Evolutionary conservation across 2,329 filamentous ascomycete genomes (phyloP).

Genomic region (Thelonectria discophora): DNA sequence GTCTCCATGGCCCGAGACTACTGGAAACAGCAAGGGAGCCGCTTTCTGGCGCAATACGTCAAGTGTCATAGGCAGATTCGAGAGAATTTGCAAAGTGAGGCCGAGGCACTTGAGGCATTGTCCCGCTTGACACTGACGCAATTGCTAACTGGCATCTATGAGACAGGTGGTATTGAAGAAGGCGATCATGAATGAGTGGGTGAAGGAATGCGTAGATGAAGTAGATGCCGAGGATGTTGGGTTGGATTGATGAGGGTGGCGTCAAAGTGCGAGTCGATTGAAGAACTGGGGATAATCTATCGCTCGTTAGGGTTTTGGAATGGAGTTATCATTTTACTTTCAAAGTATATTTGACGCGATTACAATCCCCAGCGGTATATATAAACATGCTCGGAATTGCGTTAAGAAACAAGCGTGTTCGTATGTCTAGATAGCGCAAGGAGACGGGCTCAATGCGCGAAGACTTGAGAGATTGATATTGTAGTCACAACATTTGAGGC

Average conservation of each 20-base stretch:
- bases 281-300: not conserved
- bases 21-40: not conserved
- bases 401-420: not conserved
- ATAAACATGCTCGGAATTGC: too few species aligned
- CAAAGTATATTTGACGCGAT: not conserved
- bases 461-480: too few species aligned
- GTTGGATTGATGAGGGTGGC: too few species aligned
- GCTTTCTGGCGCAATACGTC: not conserved
- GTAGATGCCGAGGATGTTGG: not conserved
- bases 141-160: not conserved
- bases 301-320: not conserved
- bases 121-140: not conserved
- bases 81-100: not conserved
- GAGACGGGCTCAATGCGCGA: too few species aligned
- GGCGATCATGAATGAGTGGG: too few species aligned
- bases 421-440: too few species aligned
- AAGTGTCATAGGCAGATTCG: not conserved
- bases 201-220: not conserved
- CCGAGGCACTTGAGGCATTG: not conserved
- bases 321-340: not conserved
- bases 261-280: too few species aligned
- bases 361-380: not conserved
- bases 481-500: too few species aligned
- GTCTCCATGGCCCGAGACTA: constrained; percentile 2
- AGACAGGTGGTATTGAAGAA: not conserved